Base-by-base conservation (phyloP, 352 stramenopile species). In the Pilasporangium apinafurcum region DNA sequence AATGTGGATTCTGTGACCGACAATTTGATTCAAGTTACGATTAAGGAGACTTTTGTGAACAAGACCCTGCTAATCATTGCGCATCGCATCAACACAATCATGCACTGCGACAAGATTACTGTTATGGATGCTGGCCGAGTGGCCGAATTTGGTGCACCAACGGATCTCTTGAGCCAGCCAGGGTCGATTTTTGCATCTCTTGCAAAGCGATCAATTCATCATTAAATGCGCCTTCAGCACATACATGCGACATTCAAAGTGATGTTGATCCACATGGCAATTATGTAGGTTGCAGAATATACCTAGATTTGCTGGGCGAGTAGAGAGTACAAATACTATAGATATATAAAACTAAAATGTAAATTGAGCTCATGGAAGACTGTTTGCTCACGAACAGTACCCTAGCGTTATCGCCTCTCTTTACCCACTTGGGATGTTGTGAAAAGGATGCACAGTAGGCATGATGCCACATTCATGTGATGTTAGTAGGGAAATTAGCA, bases 11-110 rank as follows among this genome's bases (percentile, higher is more conserved):
- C 66, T 36, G 75, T 79, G 34, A 95, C 87, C 0, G 86, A 97
- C 56, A 40, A 43, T 14, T 52, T 82, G 21, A 95, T 97, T 43
- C 92, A 98, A 62, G n/a, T 31, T 18, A 77, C 64, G 6, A 73
- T 87, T 36, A 53, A 55, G 31, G 37, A 58, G 22, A 65, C 37
- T 22, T 98, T 98, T 56, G 41, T 44, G 13, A 44, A 81, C 33
- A 94, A 74, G 38, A 98, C 96, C 2, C 53, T 96, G 30, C 53
- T 99, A 5, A 97, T 86, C 4, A 97, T 99, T 40, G 95, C 95
- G 9, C 95, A 99, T 58, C 77, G 96, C 14, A 65, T 98, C 26
- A 77, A 98, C 51, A 98, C 95, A 12, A 96, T 98, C 45, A 92
- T 96, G 54, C 88, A 98, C 59, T 95, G 79, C 48, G 93, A 98